A percentile compares a stretch with the other conserved stretches of the same genome.
These are phyloP conservation scores for Breviolum minutum DNA, from an alignment of 73 alveolate species.

Conservation along the genomic window DNA sequence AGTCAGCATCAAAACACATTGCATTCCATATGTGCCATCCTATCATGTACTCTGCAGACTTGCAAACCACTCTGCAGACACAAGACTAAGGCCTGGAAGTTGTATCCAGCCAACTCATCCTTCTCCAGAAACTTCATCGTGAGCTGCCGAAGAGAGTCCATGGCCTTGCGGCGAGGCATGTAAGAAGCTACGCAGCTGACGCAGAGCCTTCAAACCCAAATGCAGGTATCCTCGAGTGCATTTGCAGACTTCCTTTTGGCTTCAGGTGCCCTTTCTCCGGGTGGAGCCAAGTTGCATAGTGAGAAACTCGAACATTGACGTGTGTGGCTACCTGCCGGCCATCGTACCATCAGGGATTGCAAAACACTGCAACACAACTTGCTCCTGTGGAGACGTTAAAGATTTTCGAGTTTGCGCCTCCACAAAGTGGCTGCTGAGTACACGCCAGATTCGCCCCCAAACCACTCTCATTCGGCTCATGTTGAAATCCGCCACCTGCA, in stretches of 20 bases:
- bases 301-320: conserved; percentile 60
- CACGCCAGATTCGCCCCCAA: conserved; percentile 78
- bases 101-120: conserved; percentile 97
- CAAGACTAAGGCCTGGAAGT: conserved; percentile 93
- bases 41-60: too few relatives aligned
- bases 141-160: conserved; percentile 96
- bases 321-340: conserved; percentile 60
- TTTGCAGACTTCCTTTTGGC: too few relatives aligned
- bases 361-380: neutral
- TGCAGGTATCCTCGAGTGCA: neutral
- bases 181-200: neutral
- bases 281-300: conserved; percentile 41
- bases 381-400: neutral
- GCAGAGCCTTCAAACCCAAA: neutral
- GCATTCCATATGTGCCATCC: too few relatives aligned
- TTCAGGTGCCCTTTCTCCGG: too few relatives aligned
- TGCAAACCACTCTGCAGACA: too few relatives aligned
- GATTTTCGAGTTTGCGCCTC: neutral
- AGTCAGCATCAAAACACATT: too few relatives aligned
- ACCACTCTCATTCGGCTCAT: conserved; percentile 97
- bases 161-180: conserved; percentile 27
- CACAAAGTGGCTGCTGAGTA: conserved; percentile 91
- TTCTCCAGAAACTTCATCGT: conserved; percentile 97
- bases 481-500: conserved; percentile 97
- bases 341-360: neutral